Evolutionary conservation across 2,329 filamentous ascomycete species (phyloP).

Genomic region (Monilinia aucupariae): DNA sequence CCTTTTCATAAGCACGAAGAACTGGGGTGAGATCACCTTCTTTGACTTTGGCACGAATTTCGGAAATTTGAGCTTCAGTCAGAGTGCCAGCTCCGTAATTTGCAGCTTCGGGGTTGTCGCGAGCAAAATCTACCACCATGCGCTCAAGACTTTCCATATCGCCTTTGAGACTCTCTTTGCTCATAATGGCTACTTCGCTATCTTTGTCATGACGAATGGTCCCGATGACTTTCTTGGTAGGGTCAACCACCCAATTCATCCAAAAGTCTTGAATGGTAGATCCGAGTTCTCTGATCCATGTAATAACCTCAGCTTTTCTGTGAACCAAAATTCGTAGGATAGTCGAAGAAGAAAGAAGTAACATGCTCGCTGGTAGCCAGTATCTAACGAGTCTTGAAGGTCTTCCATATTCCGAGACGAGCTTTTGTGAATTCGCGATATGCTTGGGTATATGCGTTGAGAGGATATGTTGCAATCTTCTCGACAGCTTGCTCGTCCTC

Average conservation of each 20-base stretch:
- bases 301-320: slow-evolving; percentile 67
- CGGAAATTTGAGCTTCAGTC: slow-evolving; percentile 62
- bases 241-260: slow-evolving; percentile 92
- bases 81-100: slow-evolving; percentile 46
- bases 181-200: slow-evolving; percentile 96
- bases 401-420: slow-evolving; percentile 63
- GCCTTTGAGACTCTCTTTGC: slow-evolving; percentile 80
- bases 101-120: slow-evolving; percentile 67
- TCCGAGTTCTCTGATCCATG: slow-evolving; percentile 76
- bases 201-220: slow-evolving; percentile 91
- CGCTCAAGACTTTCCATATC: slow-evolving; percentile 89
- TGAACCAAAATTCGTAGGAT: slow-evolving; percentile 74
- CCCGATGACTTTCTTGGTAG: slow-evolving; percentile 72
- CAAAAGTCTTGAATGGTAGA: slow-evolving; percentile 82
- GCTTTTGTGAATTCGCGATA: slow-evolving; percentile 46
- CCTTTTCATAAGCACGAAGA: slow-evolving; percentile 83
- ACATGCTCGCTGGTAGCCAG: slow-evolving; percentile 71
- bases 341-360: slow-evolving; percentile 79
- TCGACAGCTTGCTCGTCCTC: slow-evolving; percentile 54
- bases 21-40: slow-evolving; percentile 93
- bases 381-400: slow-evolving; percentile 74
- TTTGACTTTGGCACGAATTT: slow-evolving; percentile 72
- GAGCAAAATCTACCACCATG: slow-evolving; percentile 96
- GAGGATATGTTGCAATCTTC: slow-evolving; percentile 64
- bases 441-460: slow-evolving; percentile 64